Conservation (phyloP, 2,329 filamentous ascomycete genomes). For the Hypoxylon sp. region DNA sequence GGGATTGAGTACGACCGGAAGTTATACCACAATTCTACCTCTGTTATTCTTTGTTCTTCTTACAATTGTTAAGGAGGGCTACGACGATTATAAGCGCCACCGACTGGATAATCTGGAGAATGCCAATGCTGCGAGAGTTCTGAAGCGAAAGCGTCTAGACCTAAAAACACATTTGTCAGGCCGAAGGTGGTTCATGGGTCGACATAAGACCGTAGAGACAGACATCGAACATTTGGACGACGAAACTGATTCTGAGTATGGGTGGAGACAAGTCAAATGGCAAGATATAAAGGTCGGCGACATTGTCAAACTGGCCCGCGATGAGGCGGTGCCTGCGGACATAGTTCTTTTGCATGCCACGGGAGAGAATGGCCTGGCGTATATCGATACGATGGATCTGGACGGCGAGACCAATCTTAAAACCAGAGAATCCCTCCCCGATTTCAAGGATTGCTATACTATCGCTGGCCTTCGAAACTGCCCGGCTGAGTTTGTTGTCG, state of each 20-base stretch:
- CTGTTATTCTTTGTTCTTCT: conserved; percentile 81
- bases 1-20: conserved; percentile 80
- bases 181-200: conserved; percentile 42
- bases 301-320: conserved; percentile 74
- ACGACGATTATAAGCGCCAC: conserved; percentile 85
- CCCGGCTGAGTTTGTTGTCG: conserved; percentile 74
- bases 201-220: conserved; percentile 24
- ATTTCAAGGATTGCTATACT: conserved; percentile 68
- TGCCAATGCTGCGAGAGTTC: conserved; percentile 61
- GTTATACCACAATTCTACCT: conserved; percentile 79
- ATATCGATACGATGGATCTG: conserved; percentile 85
- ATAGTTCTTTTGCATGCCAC: conserved; percentile 81
- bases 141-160: conserved; percentile 51
- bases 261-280: conserved; percentile 74
- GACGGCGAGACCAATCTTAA: conserved; percentile 88
- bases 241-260: conserved; percentile 44
- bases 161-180: conserved; percentile 15
- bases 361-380: conserved; percentile 83
- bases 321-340: conserved; percentile 87
- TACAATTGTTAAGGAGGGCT: conserved; percentile 87
- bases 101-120: conserved; percentile 87
- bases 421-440: conserved; percentile 75
- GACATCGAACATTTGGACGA: conserved; percentile 34
- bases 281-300: conserved; percentile 77
- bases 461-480: conserved; percentile 67